Evolutionary conservation across 2,329 filamentous ascomycete genomes (phyloP).

Genomic region (Sporothrix dimorphospora): DNA sequence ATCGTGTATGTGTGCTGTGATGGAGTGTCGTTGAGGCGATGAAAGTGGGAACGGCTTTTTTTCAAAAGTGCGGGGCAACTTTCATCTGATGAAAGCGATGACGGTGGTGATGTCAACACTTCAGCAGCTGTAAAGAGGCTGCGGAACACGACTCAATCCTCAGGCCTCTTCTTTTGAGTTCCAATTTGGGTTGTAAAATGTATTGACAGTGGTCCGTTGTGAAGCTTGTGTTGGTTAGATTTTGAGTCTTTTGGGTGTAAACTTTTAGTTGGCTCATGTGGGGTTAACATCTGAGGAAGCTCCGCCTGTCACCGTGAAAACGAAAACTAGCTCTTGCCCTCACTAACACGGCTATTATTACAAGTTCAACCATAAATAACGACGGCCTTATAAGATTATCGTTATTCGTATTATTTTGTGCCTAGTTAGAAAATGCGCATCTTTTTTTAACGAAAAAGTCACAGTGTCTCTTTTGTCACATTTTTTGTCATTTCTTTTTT

Average conservation of each 20-base stretch:
- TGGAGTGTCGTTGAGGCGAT: not conserved
- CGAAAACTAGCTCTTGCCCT: not conserved
- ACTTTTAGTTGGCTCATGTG: not conserved
- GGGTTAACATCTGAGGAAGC: not conserved
- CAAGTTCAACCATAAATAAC: too few species aligned
- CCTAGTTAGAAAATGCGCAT: too few species aligned
- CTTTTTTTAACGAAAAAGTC: not conserved
- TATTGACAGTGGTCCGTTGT: too few species aligned
- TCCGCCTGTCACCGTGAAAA: not conserved
- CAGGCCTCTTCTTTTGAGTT: not conserved
- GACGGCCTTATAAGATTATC: too few species aligned
- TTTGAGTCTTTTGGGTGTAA: not conserved
- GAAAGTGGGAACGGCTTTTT: conserved; percentile 15
- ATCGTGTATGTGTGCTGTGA: not conserved
- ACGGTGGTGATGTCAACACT: not conserved
- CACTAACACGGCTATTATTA: not conserved
- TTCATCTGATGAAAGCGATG: not conserved
- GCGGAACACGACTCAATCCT: too few species aligned
- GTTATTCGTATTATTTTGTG: not conserved
- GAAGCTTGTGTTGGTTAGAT: not conserved
- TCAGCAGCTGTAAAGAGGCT: not conserved
- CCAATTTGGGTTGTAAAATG: too few species aligned
- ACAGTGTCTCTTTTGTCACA: too few species aligned
- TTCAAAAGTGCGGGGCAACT: conserved; percentile 14
- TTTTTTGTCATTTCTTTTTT: not conserved